These are phyloP conservation scores for Nakazawaea populi DNA, from an alignment of 805 yeast species.

Conservation along the genomic window DNA sequence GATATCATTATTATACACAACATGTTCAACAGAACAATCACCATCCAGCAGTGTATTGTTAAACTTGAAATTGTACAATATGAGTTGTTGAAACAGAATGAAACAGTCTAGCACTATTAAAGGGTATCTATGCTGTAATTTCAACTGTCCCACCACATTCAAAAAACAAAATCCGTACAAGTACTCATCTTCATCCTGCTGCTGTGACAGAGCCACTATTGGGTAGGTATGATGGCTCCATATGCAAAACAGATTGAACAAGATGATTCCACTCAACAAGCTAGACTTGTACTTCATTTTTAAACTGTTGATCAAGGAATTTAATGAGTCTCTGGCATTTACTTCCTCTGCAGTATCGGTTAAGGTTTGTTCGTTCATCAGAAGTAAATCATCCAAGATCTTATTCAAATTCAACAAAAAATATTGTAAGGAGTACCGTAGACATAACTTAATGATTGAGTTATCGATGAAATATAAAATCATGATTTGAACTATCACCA, in stretches of 20 bases:
- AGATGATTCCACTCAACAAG: background rate
- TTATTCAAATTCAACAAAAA: constrained; percentile 15
- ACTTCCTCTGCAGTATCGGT: background rate
- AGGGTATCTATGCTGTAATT: constrained; percentile 6
- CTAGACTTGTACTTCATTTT: constrained; percentile 12
- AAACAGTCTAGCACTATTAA: constrained; percentile 16
- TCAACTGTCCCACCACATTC: constrained; percentile 22
- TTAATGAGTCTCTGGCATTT: constrained; percentile 12
- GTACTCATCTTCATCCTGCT: constrained; percentile 11
- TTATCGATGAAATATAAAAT: constrained; percentile 17
- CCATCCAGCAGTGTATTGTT: background rate
- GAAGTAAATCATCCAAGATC: constrained; percentile 9
- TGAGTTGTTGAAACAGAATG: constrained; percentile 15
- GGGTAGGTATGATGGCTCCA: constrained; percentile 6
- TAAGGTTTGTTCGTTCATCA: constrained; percentile 15
- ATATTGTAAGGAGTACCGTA: constrained; percentile 16
- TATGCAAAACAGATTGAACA: constrained; percentile 9
- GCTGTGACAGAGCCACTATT: too few relatives aligned
- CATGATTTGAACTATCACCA: background rate
- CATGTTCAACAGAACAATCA: background rate
- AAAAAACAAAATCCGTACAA: constrained; percentile 17
- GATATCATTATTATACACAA: background rate
- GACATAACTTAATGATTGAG: constrained; percentile 18
- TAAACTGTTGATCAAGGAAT: constrained; percentile 12
- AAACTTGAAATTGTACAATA: constrained; percentile 14